Evolutionary conservation across 2,329 filamentous ascomycete genomes (phyloP), one percentile per base, ranked within the genome.

Genomic region (Phaeophleospora eucalypticola): DNA sequence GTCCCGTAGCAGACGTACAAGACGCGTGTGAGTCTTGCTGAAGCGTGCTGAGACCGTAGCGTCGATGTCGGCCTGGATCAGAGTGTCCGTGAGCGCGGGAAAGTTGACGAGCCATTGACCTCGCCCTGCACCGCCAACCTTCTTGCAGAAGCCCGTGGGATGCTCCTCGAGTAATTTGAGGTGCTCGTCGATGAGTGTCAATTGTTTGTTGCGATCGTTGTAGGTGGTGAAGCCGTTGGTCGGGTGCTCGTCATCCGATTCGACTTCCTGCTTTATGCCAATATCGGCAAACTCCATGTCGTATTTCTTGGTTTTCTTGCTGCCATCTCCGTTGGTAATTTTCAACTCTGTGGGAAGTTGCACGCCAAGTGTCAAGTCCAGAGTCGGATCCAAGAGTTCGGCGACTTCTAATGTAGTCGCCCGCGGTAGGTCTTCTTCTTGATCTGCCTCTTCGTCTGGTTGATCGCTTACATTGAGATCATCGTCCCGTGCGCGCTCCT

Each of bases 41-140:
- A 88, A 89, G 2, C 82, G 81, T 43, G 88, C 81, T 53, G 86
- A 80, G 46, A 97, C 84, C 35, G 89, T 84, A 12, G 83, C 82
- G 65, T 96, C 89, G 21, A 97, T 73, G 65, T 96, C 89, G 4
- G 79, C 71, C 59, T 90, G 84, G 36, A 86, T 83, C 27, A 97
- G 72, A 41, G 78, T 77, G 36, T 81, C 76, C 42, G 88, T 76
- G 3, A 97, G 74, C 7, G 79, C 75, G n/a, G 80, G 76, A 63
- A 93, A 95, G 60, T 95, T 84, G 4, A 97, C 81, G 0, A 82
- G 84, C 87, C 89, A 98, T 60, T 87, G 82, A n/a, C 54, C 57
- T 24, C 84, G 83, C 18, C 79, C 77, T 24, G 80, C 81, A 29
- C 70, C 74, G 18, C 84, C 82, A 55, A 81, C 81, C 62, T 85